Percentiles rank a stretch among this genome's conserved stretches.
These are phyloP conservation scores for Naegleria fowleri DNA, from an alignment of 208 protist genomes.

Conservation along the genomic window DNA sequence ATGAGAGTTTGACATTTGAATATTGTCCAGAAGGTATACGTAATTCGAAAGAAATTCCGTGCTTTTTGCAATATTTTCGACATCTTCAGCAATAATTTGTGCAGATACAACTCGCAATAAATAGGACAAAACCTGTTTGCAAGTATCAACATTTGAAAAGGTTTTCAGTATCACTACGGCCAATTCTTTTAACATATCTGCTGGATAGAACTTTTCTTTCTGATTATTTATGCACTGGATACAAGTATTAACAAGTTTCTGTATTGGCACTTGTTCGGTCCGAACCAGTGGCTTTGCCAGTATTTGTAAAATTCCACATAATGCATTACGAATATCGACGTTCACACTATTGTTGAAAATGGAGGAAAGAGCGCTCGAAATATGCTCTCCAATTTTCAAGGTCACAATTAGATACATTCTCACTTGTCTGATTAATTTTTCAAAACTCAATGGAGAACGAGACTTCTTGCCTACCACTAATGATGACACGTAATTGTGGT, in stretches of 20 bases:
- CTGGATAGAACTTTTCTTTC: not conserved
- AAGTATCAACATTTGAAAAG: not conserved
- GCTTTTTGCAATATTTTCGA: not conserved
- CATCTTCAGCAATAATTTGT: not conserved
- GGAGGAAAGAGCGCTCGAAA: not conserved
- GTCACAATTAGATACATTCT: not conserved
- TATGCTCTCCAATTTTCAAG: not conserved
- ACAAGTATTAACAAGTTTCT: not conserved
- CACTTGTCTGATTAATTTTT: not conserved
- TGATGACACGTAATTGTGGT: too few relatives aligned
- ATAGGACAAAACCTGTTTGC: not conserved
- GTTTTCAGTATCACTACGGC: not conserved
- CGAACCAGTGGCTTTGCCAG: not conserved
- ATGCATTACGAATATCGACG: not conserved
- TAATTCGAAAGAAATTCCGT: not conserved
- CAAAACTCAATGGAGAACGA: not conserved
- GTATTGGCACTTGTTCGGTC: too few relatives aligned
- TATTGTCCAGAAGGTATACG: not conserved
- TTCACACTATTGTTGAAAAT: not conserved
- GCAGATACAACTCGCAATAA: not conserved
- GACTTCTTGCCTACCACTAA: not conserved
- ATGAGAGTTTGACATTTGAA: not conserved
- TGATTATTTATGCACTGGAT: not conserved
- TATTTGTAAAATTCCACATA: not conserved
- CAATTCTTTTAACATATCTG: not conserved